Conservation (phyloP, 192 early-diverging fungal genomes). For the Entophlyctis luteolus region DNA sequence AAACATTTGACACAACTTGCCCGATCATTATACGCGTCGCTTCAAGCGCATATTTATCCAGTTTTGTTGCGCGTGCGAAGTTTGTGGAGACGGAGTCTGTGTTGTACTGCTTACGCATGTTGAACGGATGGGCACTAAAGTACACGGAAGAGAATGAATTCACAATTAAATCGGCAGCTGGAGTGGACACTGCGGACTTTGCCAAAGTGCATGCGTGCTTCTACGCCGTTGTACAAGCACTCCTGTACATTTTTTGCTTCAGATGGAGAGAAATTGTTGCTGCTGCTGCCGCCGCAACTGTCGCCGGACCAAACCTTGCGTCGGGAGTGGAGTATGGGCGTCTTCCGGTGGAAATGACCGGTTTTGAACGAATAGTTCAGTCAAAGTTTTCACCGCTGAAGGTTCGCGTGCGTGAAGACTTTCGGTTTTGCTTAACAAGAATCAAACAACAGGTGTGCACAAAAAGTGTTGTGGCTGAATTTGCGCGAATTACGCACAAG, state of each 20-base stretch:
- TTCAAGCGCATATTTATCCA: constrained; percentile 78
- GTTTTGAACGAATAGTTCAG: constrained; percentile 69
- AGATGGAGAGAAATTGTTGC: constrained; percentile 79
- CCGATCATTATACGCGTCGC: constrained; percentile 70
- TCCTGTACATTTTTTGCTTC: constrained; percentile 95
- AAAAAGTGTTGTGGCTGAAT: constrained; percentile 75
- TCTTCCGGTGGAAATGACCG: constrained; percentile 47
- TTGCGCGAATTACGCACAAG: constrained; percentile 73
- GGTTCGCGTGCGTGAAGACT: constrained; percentile 31
- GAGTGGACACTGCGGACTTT: constrained; percentile 37
- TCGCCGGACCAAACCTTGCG: constrained; percentile 22
- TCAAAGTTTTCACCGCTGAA: constrained; percentile 78
- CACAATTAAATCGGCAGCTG: background rate
- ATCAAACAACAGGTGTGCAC: constrained; percentile 58
- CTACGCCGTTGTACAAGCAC: constrained; percentile 79
- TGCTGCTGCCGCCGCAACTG: background rate
- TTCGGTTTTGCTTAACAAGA: background rate
- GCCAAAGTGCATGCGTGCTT: constrained; percentile 76
- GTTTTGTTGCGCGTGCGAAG: constrained; percentile 82
- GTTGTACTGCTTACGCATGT: constrained; percentile 59
- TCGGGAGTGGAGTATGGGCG: constrained; percentile 28
- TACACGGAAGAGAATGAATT: constrained; percentile 54
- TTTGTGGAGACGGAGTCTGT: constrained; percentile 66
- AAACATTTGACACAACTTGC: constrained; percentile 51
- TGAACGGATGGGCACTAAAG: constrained; percentile 63